Conservation (phyloP, 176 grass and related monocot species). For the Cenchrus purpureus region DNA sequence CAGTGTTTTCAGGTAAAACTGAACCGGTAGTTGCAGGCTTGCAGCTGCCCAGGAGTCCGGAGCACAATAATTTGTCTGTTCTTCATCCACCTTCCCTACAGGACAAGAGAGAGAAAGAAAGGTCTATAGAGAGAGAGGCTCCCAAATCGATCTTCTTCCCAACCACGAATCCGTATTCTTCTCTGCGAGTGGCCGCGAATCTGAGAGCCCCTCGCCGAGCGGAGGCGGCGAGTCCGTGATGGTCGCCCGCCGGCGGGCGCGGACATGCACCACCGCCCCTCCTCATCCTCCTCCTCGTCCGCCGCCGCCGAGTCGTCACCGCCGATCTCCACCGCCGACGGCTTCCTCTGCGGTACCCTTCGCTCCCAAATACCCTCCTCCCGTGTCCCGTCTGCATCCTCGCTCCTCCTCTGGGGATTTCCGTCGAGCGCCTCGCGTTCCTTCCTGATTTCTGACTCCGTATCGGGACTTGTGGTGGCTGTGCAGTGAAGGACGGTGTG, state of each 20-base stretch:
- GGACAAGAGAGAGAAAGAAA: neutral
- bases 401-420: conserved; percentile 9
- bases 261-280: conserved; percentile 45
- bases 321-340: conserved; percentile 62
- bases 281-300: neutral
- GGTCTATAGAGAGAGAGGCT: neutral
- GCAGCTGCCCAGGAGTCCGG: neutral
- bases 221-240: conserved; percentile 46
- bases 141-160: neutral
- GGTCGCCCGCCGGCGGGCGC: conserved; percentile 48
- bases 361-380: neutral
- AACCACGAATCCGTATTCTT: neutral
- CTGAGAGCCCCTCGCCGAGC: conserved; percentile 12
- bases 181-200: neutral
- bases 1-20: neutral
- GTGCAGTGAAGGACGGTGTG: conserved; percentile 84
- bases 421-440: conserved; percentile 31
- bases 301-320: conserved; percentile 15
- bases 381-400: neutral
- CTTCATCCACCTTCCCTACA: neutral
- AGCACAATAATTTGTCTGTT: conserved; percentile 29
- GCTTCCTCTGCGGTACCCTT: conserved; percentile 66
- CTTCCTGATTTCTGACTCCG: neutral
- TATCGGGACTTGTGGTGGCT: neutral
- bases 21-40: neutral